Conservation (phyloP, 2,329 filamentous ascomycete genomes). For the Trichoderma harzianum region DNA sequence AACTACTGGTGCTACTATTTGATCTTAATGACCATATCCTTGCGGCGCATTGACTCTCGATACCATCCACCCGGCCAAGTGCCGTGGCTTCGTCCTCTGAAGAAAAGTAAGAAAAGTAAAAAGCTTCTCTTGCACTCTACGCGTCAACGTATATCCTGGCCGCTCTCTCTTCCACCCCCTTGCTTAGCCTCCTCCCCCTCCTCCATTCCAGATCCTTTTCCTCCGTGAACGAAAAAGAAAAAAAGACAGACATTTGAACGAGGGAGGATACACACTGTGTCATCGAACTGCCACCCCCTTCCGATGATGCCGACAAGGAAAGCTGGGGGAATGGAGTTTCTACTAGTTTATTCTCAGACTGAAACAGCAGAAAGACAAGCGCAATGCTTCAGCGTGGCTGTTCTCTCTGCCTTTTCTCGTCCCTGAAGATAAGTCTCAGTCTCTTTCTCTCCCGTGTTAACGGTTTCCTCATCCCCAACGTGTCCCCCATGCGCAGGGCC, state of each 20-base stretch:
- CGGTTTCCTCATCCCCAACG: background rate
- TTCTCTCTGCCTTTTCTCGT: background rate
- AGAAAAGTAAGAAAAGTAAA: background rate
- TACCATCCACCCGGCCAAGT: background rate
- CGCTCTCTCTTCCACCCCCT: background rate
- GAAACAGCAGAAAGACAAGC: background rate
- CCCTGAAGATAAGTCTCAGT: background rate
- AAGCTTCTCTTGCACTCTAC: background rate
- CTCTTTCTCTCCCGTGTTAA: background rate
- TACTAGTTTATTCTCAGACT: background rate
- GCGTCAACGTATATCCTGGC: background rate
- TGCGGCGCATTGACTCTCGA: background rate
- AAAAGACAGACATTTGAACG: background rate
- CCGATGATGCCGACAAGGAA: background rate
- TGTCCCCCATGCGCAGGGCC: background rate
- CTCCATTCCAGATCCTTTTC: background rate
- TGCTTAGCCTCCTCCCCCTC: background rate
- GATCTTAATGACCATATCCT: background rate
- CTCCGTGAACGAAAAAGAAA: background rate
- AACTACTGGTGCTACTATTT: background rate
- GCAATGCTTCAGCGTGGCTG: background rate
- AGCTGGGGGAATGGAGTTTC: constrained; percentile 7
- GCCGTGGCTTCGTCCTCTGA: background rate
- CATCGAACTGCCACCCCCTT: background rate
- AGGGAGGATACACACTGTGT: background rate